phyloP scores from a whole-genome alignment of 1,139 yeast genomes.

The Citeromyces siamensis region DNA sequence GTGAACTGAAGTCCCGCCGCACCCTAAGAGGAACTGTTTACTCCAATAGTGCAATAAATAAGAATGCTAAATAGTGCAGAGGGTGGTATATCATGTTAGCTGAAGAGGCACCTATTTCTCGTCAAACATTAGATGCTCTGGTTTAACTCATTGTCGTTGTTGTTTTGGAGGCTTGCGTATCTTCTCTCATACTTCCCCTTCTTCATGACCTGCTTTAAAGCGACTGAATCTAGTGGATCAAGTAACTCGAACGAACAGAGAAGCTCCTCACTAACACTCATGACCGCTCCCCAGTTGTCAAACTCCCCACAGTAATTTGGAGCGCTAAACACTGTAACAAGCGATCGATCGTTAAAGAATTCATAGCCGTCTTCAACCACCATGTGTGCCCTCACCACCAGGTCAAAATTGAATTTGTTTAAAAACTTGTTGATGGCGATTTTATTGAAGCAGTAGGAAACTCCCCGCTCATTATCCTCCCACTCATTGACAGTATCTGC shows the following conservation, averaged over 20 bases:
- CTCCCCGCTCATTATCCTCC: conserved; percentile 83
- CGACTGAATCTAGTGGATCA: conserved; percentile 83
- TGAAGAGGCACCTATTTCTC: no score
- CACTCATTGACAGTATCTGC: conserved; percentile 54
- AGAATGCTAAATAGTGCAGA: no score
- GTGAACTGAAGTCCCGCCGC: no score
- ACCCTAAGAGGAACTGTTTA: no score
- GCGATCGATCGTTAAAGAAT: conserved; percentile 62
- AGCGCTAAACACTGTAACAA: conserved; percentile 78
- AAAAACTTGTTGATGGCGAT: conserved; percentile 66
- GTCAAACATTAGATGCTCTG: not conserved
- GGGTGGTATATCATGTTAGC: no score
- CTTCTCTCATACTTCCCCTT: conserved; percentile 74
- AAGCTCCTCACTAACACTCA: conserved; percentile 67
- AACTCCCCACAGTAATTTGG: conserved; percentile 91
- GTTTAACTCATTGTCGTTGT: not conserved
- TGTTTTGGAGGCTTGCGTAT: conserved; percentile 25
- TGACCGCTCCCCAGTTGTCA: conserved; percentile 84
- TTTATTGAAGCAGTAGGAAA: conserved; percentile 69
- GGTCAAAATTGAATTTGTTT: conserved; percentile 58
- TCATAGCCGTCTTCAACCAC: conserved; percentile 92
- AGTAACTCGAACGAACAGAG: conserved; percentile 77
- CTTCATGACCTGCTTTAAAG: conserved; percentile 86
- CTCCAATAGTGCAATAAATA: no score
- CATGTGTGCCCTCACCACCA: conserved; percentile 83